Evolutionary conservation across 2,329 filamentous ascomycete genomes (phyloP).

Genomic region (Ophiostoma ulmi): DNA sequence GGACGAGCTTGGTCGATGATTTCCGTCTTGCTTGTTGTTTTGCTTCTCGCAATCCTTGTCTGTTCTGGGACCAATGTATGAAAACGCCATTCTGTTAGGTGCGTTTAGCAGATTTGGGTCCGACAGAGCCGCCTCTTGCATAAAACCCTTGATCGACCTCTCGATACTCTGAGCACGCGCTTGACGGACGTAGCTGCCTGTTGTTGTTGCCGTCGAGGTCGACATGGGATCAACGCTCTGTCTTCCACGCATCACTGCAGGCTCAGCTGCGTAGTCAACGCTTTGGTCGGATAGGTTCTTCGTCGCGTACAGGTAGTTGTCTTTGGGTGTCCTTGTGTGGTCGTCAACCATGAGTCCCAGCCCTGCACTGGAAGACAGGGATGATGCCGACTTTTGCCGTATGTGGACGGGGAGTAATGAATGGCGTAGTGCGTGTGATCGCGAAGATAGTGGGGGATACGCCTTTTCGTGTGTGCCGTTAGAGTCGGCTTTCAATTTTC

Average conservation of each 20-base stretch:
- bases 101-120: slow-evolving; percentile 6
- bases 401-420: slow-evolving; percentile 21
- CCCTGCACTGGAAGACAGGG: background rate
- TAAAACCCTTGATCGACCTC: slow-evolving; percentile 30
- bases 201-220: background rate
- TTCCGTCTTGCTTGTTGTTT: background rate
- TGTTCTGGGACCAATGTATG: background rate
- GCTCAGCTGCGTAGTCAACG: background rate
- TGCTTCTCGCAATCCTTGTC: background rate
- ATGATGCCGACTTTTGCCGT: slow-evolving; percentile 27
- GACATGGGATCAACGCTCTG: slow-evolving; percentile 6
- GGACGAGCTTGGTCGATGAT: background rate
- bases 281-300: slow-evolving; percentile 28
- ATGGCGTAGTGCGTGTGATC: slow-evolving; percentile 32
- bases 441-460: slow-evolving; percentile 34
- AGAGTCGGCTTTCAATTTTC: background rate
- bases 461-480: slow-evolving; percentile 16
- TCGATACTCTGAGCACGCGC: slow-evolving; percentile 32
- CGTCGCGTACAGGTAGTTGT: slow-evolving; percentile 19
- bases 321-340: background rate
- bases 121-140: slow-evolving; percentile 28
- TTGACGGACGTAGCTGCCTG: slow-evolving; percentile 29
- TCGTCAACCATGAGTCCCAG: background rate
- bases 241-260: slow-evolving; percentile 25
- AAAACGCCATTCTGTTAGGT: slow-evolving; percentile 13